Evolutionary conservation across 164 flowering plant genomes (phyloP).

Genomic region (Euptelea pleiosperma): DNA sequence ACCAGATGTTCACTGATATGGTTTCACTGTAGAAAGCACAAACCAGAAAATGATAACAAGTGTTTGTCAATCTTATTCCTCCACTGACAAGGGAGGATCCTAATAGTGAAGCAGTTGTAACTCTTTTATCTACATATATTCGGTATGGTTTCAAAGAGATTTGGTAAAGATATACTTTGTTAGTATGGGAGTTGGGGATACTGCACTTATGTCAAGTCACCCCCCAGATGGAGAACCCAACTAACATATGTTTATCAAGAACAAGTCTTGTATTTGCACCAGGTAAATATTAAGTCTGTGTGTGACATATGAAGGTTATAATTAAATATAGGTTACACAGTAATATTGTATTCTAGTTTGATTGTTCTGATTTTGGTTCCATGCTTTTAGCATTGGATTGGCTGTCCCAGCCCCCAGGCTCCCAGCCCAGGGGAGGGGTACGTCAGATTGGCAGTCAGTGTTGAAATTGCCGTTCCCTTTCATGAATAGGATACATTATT

Average conservation of each 20-base stretch:
- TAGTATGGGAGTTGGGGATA: neutral
- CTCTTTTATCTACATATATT: neutral
- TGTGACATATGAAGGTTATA: neutral
- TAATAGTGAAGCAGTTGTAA: neutral
- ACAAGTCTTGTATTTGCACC: conserved; percentile 1
- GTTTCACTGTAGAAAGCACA: neutral
- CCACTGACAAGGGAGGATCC: conserved; percentile 4
- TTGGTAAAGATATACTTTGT: neutral
- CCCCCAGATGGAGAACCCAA: neutral
- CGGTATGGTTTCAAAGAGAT: neutral
- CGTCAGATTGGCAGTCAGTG: no score
- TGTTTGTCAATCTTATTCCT: neutral
- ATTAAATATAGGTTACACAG: neutral
- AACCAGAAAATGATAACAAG: neutral
- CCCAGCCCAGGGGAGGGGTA: no score
- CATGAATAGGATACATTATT: no score
- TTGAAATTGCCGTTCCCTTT: no score
- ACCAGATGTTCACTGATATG: neutral
- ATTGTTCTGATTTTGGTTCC: neutral
- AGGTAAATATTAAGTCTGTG: neutral
- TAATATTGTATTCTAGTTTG: neutral
- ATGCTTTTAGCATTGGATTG: no score
- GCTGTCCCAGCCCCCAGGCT: no score
- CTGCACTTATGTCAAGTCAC: neutral
- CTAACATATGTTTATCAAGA: no score